Evolutionary conservation across 1,284 basidiomycete genomes (phyloP).

Genomic region (Malassezia dermatis): DNA sequence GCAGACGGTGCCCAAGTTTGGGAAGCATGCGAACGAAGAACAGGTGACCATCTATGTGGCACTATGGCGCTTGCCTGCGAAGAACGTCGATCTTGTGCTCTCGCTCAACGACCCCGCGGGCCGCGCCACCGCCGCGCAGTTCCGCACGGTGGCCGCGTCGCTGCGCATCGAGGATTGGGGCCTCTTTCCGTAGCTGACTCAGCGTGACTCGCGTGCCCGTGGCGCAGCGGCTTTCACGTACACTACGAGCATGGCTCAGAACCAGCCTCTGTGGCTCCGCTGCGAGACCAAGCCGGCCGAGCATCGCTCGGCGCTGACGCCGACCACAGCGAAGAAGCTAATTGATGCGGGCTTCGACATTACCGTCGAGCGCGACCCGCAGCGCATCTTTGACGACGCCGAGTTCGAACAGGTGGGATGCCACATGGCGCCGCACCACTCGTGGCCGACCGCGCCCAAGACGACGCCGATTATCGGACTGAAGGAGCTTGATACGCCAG

Average conservation of each 20-base stretch:
- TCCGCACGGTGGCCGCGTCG: conserved; percentile 4
- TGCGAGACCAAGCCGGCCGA: conserved; percentile 53
- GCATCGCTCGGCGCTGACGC: conserved; percentile 83
- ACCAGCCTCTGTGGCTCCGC: conserved; percentile 42
- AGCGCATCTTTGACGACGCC: conserved; percentile 86
- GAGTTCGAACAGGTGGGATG: conserved; percentile 92
- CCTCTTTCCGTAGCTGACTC: conserved; percentile 10
- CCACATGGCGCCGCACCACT: conserved; percentile 74
- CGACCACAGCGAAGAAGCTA: conserved; percentile 77
- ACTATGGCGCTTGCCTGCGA: conserved; percentile 34
- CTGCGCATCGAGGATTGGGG: conserved; percentile 15
- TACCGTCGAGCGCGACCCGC: conserved; percentile 81
- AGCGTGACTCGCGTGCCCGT: background rate
- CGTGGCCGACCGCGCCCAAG: conserved; percentile 71
- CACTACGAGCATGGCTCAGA: background rate
- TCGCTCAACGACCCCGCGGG: conserved; percentile 34
- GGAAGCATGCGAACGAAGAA: conserved; percentile 24
- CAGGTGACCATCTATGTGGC: conserved; percentile 35
- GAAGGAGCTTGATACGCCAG: conserved; percentile 69
- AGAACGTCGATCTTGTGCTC: conserved; percentile 40
- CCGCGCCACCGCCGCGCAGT: background rate
- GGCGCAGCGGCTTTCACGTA: background rate
- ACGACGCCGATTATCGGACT: conserved; percentile 81
- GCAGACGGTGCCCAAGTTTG: conserved; percentile 39
- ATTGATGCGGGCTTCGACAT: conserved; percentile 86